Evolutionary conservation across 306 rosid genomes (phyloP).

Genomic region (Trifolium subterraneum): DNA sequence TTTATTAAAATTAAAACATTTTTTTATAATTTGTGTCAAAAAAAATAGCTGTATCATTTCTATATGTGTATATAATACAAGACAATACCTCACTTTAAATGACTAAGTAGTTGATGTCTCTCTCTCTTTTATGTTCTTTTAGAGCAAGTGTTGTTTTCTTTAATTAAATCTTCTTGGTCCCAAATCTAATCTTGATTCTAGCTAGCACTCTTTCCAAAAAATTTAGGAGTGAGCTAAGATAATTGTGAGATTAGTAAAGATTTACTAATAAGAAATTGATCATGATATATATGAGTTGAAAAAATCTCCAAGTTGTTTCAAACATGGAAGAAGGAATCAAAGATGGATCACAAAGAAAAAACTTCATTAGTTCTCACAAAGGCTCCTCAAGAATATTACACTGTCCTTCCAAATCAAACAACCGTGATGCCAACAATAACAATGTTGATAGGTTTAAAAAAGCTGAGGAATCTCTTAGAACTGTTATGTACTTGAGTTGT

Average conservation of each 20-base stretch:
- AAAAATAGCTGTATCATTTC: not conserved
- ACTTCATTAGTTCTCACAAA: constrained; percentile 30
- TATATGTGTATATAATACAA: not conserved
- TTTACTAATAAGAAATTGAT: not conserved
- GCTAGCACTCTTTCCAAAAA: not conserved
- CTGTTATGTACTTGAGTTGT: constrained; percentile 72
- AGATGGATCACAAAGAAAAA: constrained; percentile 33
- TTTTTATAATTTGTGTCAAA: not conserved
- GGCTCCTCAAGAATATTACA: not conserved
- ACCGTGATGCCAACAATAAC: not conserved
- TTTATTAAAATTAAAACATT: not conserved
- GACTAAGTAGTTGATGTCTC: constrained; percentile 3
- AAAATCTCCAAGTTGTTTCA: constrained; percentile 7
- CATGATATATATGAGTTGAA: not conserved
- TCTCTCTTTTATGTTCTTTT: constrained; percentile 16
- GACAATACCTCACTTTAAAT: constrained; percentile 9
- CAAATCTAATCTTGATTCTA: constrained; percentile 16
- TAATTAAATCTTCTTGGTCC: constrained; percentile 4
- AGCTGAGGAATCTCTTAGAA: constrained; percentile 69
- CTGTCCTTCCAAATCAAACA: constrained; percentile 25
- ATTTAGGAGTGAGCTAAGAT: not conserved
- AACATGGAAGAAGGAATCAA: constrained; percentile 43
- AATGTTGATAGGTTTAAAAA: constrained; percentile 48
- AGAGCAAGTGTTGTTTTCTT: constrained; percentile 33
- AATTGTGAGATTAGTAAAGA: not conserved